Evolutionary conservation across 108 stramenopile genomes (phyloP), one percentile per base, ranked within the genome.

Genomic region (Cyclostephanos invisitatus): DNA sequence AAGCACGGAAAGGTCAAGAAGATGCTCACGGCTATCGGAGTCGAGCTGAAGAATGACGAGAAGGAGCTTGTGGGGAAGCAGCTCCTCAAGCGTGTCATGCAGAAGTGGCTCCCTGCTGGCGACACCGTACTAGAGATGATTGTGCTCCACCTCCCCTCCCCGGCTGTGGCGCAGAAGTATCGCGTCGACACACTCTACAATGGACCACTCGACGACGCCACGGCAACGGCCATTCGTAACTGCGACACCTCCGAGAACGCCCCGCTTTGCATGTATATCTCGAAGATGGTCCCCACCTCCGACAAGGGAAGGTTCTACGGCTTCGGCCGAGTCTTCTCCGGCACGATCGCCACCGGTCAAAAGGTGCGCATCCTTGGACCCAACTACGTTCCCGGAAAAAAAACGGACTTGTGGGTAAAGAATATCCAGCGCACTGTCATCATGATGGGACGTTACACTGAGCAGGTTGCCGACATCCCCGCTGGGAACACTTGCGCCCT

Each of bases 61-160:
- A 96, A 97, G 87, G 98, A 98, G 65, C 92, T 98, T 50, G 76
- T 83, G 46, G 98, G 98, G 75, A 99, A 99, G 96, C 91, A 91
- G 53, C 92, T 99, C 54, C 81, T 98, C 63, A 99, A 99, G 95
- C 96, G 97, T 84, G 97, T 99, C 73, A 99, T 99, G 99, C 99
- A 99, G 90, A 98, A 99, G 92, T 99, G 99, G 99, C 89, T 99
- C 44, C 99, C 99, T 49, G 99, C 98, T 64, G 99, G 97, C 62
- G 99, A 99, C 68, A 97, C 98, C 47, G 95, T 99, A 17, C 86
- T 99, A 72, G 99, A 99, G 92, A 99, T 99, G 99, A 99, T 99
- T 87, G 98, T 99, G 67, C 90, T 99, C 36, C 96, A 99, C 89
- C 88, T 99, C 38, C 99, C 99, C 68, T 99, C 99, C 44, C 99